These are phyloP conservation scores for Mycena venus DNA, from an alignment of 768 basidiomycete genomes.

Conservation along the genomic window DNA sequence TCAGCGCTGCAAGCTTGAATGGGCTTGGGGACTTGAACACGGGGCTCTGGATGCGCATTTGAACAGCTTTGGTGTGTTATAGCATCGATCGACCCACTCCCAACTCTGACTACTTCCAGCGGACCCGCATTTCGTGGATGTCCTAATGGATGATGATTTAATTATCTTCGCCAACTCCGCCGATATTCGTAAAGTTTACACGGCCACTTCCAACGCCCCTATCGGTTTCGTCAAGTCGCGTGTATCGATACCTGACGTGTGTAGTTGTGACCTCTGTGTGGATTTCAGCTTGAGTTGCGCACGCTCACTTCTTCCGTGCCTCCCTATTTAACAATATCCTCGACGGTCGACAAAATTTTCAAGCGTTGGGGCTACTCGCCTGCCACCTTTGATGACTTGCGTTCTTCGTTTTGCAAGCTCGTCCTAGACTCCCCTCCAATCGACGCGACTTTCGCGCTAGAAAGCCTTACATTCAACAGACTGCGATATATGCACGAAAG, in stretches of 20 bases:
- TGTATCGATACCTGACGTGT: too few species aligned
- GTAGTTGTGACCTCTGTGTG: too few species aligned
- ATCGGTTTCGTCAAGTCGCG: too few species aligned
- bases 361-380: not conserved
- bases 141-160: too few species aligned
- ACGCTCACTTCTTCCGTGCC: not conserved
- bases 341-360: not conserved
- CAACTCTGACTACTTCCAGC: too few species aligned
- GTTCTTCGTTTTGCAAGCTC: not conserved
- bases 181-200: too few species aligned
- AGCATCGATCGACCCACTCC: too few species aligned
- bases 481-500: not conserved
- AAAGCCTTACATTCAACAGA: not conserved
- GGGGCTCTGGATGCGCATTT: not conserved
- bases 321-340: not conserved
- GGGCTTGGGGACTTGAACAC: conserved; percentile 10
- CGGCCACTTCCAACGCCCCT: too few species aligned
- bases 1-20: not conserved
- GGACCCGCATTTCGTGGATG: too few species aligned
- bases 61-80: too few species aligned
- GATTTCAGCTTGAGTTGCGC: too few species aligned
- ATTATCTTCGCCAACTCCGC: too few species aligned
- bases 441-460: not conserved
- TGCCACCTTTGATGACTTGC: not conserved
- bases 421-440: not conserved